Evolutionary conservation across 495 filamentous ascomycete species (phyloP).

Genomic region (Penicilliopsis zonata): DNA sequence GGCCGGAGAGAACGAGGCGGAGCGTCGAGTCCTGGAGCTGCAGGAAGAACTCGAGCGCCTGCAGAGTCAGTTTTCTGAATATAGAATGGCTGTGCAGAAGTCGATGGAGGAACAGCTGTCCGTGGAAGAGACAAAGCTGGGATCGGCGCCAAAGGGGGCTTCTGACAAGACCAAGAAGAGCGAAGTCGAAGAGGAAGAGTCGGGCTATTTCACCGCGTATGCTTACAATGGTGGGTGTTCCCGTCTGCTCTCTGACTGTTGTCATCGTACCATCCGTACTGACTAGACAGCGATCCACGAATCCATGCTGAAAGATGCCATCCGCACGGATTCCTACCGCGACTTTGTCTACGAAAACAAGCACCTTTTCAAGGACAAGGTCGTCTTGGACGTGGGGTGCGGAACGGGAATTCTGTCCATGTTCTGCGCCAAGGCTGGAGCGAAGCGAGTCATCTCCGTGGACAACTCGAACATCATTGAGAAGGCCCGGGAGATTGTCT

Average conservation of each 20-base stretch:
- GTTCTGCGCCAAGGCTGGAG: slow-evolving; percentile 86
- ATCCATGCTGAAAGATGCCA: slow-evolving; percentile 72
- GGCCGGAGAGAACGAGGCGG: slow-evolving; percentile 22
- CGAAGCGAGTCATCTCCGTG: slow-evolving; percentile 81
- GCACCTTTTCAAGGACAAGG: slow-evolving; percentile 78
- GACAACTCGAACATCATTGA: slow-evolving; percentile 92
- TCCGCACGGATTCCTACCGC: slow-evolving; percentile 56
- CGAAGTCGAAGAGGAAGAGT: slow-evolving; percentile 26
- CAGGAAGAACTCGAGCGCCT: slow-evolving; percentile 56
- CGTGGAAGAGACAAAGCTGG: slow-evolving; percentile 28
- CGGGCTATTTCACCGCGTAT: slow-evolving; percentile 76
- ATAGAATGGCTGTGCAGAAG: slow-evolving; percentile 53
- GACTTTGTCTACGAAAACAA: slow-evolving; percentile 75
- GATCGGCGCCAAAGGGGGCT: slow-evolving; percentile 2
- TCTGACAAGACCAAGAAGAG: slow-evolving; percentile 7
- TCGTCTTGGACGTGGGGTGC: slow-evolving; percentile 87
- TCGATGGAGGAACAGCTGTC: slow-evolving; percentile 62
- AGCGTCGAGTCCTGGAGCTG: slow-evolving; percentile 51
- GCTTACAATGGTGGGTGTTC: slow-evolving; percentile 52
- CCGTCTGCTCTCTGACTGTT: not conserved
- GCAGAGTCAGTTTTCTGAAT: slow-evolving; percentile 57
- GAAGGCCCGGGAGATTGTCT: slow-evolving; percentile 73
- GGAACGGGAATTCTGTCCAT: slow-evolving; percentile 89
- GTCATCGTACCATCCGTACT: not conserved
- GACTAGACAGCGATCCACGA: slow-evolving; percentile 66